Percentiles rank a stretch among this genome's conserved stretches.
Conservation (phyloP, 805 yeast species). For the Saccharomycopsis schoenii region DNA sequence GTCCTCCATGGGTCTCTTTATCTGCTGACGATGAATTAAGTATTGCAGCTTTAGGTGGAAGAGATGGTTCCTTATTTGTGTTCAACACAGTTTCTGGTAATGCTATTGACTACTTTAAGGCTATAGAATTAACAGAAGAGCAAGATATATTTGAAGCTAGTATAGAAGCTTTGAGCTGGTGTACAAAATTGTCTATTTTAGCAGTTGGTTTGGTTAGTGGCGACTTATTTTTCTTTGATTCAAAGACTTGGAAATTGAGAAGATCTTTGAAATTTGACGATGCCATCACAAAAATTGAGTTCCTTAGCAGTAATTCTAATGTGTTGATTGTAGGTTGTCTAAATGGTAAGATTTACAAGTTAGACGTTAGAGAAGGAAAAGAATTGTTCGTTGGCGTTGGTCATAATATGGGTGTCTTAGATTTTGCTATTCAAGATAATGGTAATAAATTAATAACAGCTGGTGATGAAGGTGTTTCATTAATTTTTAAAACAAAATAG, state of each 20-base stretch:
- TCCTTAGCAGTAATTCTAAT: constrained; percentile 46
- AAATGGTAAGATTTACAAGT: constrained; percentile 78
- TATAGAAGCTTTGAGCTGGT: constrained; percentile 78
- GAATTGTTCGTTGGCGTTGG: constrained; percentile 75
- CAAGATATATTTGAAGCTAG: constrained; percentile 58
- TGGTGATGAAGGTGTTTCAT: constrained; percentile 92
- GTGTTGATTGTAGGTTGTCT: constrained; percentile 61
- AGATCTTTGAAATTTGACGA: constrained; percentile 61
- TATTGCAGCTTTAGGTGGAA: constrained; percentile 69
- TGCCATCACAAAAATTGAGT: constrained; percentile 72
- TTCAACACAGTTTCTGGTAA: constrained; percentile 68
- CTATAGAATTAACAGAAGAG: constrained; percentile 45
- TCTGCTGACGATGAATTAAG: constrained; percentile 37
- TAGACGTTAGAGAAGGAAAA: constrained; percentile 79
- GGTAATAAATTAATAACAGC: constrained; percentile 77
- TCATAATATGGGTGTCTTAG: constrained; percentile 89
- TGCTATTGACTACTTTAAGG: constrained; percentile 53
- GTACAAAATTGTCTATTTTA: constrained; percentile 46
- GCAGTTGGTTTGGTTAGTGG: constrained; percentile 92
- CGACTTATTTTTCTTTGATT: constrained; percentile 70
- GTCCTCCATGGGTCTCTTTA: constrained; percentile 84
- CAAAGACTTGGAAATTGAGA: constrained; percentile 80
- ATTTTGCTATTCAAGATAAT: constrained; percentile 58
- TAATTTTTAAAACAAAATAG: constrained; percentile 41
- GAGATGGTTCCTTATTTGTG: constrained; percentile 81